Percentiles rank a stretch among this genome's conserved stretches.
phyloP scores from a whole-genome alignment of 371 early-diverging fungal genomes.

The Synchytrium microbalum region DNA sequence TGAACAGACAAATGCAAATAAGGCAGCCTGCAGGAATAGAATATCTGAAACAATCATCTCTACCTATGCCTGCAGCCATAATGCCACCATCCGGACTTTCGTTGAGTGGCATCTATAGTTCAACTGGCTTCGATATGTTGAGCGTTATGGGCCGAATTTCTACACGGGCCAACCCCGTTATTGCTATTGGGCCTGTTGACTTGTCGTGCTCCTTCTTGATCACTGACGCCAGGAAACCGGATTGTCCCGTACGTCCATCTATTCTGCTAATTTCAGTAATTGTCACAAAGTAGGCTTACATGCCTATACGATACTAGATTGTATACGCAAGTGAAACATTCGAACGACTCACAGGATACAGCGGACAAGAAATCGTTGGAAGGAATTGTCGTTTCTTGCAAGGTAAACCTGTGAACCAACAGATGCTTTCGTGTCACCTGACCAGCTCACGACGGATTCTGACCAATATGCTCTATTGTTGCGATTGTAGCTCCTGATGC shows the following conservation, averaged over 20 bases:
- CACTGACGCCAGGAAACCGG: slow-evolving; percentile 26
- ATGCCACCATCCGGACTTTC: no score
- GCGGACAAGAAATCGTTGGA: slow-evolving; percentile 44
- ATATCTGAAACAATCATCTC: no score
- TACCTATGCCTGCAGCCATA: no score
- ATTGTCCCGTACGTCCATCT: slow-evolving; percentile 16
- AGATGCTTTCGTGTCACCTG: not conserved
- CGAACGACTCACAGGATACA: slow-evolving; percentile 47
- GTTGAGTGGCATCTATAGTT: not conserved
- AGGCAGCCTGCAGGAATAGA: no score
- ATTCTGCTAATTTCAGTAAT: not conserved
- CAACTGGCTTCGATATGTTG: slow-evolving; percentile 52
- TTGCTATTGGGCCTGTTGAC: slow-evolving; percentile 59
- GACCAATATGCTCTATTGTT: slow-evolving; percentile 4
- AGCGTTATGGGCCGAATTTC: slow-evolving; percentile 39
- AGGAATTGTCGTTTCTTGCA: slow-evolving; percentile 60
- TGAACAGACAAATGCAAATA: no score
- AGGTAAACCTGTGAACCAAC: slow-evolving; percentile 12
- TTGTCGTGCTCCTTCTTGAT: slow-evolving; percentile 56
- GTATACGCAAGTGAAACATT: slow-evolving; percentile 48
- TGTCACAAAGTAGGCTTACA: not conserved
- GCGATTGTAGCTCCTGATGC: slow-evolving; percentile 27
- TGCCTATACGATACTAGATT: slow-evolving; percentile 32
- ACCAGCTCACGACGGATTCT: not conserved
- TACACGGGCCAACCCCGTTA: slow-evolving; percentile 33